Evolutionary conservation across 2,329 filamentous ascomycete genomes (phyloP).

Genomic region (Phaeosphaeria sp.): DNA sequence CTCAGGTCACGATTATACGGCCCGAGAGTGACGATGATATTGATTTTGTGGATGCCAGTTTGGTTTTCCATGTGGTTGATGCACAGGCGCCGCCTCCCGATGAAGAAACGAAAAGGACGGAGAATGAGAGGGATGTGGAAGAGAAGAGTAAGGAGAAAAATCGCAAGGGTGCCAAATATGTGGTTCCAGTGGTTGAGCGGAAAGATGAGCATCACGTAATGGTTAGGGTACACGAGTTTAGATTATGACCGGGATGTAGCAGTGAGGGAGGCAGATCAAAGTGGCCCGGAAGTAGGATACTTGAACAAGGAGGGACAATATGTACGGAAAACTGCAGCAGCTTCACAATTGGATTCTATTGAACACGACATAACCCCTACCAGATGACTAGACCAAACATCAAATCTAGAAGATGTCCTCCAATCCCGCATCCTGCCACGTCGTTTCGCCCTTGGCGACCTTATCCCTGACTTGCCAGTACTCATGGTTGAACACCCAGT

Average conservation of each 20-base stretch:
- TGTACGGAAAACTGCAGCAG: too few relatives aligned
- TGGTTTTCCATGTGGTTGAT: slow-evolving; percentile 21
- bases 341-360: too few relatives aligned
- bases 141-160: not conserved
- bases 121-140: not conserved
- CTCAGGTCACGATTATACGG: slow-evolving; percentile 18
- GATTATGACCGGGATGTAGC: not conserved
- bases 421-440: slow-evolving; percentile 68
- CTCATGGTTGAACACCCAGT: slow-evolving; percentile 86
- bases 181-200: not conserved
- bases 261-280: not conserved
- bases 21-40: slow-evolving; percentile 15
- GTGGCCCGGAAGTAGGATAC: too few relatives aligned
- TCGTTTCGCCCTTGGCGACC: slow-evolving; percentile 66
- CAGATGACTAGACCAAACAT: not conserved
- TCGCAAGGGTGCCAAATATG: not conserved
- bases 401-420: slow-evolving; percentile 73
- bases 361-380: too few relatives aligned
- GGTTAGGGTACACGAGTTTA: not conserved
- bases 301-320: too few relatives aligned
- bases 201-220: not conserved
- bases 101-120: not conserved
- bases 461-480: slow-evolving; percentile 82
- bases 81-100: not conserved
- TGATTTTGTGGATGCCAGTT: slow-evolving; percentile 18